Percentiles rank a stretch among this genome's conserved stretches.
Conservation (phyloP, 352 stramenopile species). For the Globisporangium irregulare region DNA sequence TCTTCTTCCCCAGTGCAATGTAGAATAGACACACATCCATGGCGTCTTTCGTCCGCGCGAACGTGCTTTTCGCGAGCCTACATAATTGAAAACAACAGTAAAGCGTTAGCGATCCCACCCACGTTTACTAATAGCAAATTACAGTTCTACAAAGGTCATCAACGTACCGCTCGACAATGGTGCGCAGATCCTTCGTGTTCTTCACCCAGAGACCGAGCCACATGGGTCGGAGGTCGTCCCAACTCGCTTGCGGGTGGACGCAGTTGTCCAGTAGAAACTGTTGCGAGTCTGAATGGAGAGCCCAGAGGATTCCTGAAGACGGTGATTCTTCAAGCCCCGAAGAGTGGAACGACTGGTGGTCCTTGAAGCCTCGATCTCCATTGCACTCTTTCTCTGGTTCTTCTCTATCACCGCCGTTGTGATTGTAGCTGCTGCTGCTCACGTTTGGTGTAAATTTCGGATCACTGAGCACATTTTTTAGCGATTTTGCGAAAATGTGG, state of each 20-base stretch:
- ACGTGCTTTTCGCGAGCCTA: conserved; percentile 70
- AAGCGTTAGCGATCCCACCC: not conserved
- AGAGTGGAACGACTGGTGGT: not conserved
- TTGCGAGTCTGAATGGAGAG: conserved; percentile 81
- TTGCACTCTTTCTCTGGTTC: conserved; percentile 11
- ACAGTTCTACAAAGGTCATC: not conserved
- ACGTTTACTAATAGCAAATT: not conserved
- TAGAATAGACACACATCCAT: conserved; percentile 79
- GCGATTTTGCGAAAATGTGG: conserved; percentile 55
- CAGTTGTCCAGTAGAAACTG: conserved; percentile 73
- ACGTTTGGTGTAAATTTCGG: conserved; percentile 17
- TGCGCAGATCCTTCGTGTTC: conserved; percentile 63
- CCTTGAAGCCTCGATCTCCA: not conserved
- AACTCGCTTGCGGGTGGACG: conserved; percentile 53
- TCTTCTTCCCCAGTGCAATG: conserved; percentile 76
- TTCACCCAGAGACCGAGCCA: conserved; percentile 84
- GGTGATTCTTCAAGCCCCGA: conserved; percentile 46
- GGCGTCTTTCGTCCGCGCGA: conserved; percentile 60
- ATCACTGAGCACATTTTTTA: conserved; percentile 42
- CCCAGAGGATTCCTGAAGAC: conserved; percentile 75
- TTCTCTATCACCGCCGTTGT: conserved; percentile 6
- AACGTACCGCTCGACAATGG: conserved; percentile 58
- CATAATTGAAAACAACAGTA: not conserved
- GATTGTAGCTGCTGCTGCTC: conserved; percentile 9
- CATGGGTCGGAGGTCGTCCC: conserved; percentile 58